Conservation (phyloP, 129 eudicot species). For the Gnaphalium uliginosum region DNA sequence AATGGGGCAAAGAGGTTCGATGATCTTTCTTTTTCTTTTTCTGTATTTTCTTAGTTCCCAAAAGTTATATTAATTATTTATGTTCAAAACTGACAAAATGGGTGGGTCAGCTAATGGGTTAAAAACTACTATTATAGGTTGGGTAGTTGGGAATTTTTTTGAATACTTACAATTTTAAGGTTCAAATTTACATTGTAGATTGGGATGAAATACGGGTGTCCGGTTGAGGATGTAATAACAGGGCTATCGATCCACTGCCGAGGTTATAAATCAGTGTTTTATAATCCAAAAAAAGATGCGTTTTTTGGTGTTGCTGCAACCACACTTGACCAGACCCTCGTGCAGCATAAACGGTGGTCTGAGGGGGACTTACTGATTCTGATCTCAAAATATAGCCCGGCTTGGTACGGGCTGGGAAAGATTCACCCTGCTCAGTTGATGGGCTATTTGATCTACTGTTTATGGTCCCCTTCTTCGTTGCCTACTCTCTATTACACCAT, state of each 20-base stretch:
- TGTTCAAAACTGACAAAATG: neutral
- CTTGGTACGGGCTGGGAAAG: conserved; percentile 65
- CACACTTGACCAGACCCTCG: conserved; percentile 61
- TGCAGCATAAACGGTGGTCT: conserved; percentile 93
- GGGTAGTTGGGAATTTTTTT: neutral
- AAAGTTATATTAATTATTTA: neutral
- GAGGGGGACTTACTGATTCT: conserved; percentile 76
- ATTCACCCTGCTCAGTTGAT: conserved; percentile 53
- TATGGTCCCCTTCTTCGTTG: conserved; percentile 74
- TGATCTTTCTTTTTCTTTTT: neutral
- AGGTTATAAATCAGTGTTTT: conserved; percentile 85
- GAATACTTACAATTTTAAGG: too few species aligned
- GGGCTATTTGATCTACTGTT: conserved; percentile 60
- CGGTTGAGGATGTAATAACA: conserved; percentile 85
- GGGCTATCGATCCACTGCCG: conserved; percentile 78
- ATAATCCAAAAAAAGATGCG: conserved; percentile 56
- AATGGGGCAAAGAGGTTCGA: conserved; percentile 88
- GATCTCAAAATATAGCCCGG: conserved; percentile 73
- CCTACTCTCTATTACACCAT: conserved; percentile 64
- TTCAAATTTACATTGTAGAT: conserved; percentile 40
- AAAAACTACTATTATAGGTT: neutral
- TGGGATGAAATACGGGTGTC: conserved; percentile 84
- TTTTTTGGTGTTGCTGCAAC: conserved; percentile 76
- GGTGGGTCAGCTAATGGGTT: neutral
- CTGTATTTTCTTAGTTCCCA: neutral